Evolutionary conservation across 805 yeast genomes (phyloP).

Genomic region (Monosporozyma aquatica): DNA sequence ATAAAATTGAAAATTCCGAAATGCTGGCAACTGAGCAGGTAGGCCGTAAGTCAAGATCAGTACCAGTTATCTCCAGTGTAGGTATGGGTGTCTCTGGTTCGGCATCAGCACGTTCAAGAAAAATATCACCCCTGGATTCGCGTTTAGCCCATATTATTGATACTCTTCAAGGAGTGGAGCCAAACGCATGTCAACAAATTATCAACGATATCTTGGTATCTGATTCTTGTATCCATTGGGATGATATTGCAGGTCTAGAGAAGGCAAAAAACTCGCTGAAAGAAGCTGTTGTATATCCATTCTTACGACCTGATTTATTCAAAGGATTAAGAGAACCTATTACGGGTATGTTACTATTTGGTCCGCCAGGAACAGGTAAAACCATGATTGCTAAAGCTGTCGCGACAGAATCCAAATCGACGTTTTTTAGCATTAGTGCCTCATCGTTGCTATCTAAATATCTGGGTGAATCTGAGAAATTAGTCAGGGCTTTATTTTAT

Average conservation of each 20-base stretch:
- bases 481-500: constrained; percentile 80
- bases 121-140: neutral
- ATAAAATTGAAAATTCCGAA: too few species aligned
- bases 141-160: constrained; percentile 16
- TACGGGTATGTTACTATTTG: constrained; percentile 89
- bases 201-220: constrained; percentile 80
- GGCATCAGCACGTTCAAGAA: neutral
- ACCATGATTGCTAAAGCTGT: constrained; percentile 97
- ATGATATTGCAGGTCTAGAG: constrained; percentile 88
- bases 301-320: constrained; percentile 86
- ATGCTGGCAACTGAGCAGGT: too few species aligned
- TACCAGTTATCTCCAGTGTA: neutral
- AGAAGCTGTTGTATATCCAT: constrained; percentile 95
- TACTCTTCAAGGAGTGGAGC: constrained; percentile 58
- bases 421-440: constrained; percentile 87
- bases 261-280: constrained; percentile 80
- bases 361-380: constrained; percentile 98
- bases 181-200: constrained; percentile 70
- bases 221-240: constrained; percentile 94
- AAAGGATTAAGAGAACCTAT: constrained; percentile 92
- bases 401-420: constrained; percentile 90
- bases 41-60: neutral
- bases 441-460: constrained; percentile 77
- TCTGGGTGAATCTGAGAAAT: constrained; percentile 84
- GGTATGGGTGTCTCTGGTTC: too few species aligned